phyloP scores from a whole-genome alignment of 1,284 basidiomycete species.

The Phlebopus sp. region DNA sequence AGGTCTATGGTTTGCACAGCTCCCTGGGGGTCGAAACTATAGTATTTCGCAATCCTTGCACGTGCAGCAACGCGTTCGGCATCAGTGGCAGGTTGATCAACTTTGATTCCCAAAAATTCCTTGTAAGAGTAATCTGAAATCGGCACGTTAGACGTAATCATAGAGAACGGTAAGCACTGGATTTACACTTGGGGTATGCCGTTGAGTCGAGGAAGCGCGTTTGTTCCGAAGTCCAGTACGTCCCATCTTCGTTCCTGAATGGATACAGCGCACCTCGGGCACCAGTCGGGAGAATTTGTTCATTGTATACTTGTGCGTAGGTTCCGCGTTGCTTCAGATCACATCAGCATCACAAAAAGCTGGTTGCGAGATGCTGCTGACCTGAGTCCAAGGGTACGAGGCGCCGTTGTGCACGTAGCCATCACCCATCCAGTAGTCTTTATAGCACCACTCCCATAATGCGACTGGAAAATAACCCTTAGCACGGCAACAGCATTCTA shows the following conservation, averaged over 20 bases:
- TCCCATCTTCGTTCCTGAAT: constrained; percentile 7
- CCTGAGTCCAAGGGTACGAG: constrained; percentile 12
- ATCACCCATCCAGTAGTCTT: constrained; percentile 10
- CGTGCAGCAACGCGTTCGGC: constrained; percentile 5
- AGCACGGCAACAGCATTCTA: no score
- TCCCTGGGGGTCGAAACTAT: constrained; percentile 5
- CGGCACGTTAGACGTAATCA: background rate
- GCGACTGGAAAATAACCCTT: constrained; percentile 2
- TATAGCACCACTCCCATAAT: constrained; percentile 14
- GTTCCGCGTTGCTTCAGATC: constrained; percentile 9
- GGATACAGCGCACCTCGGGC: constrained; percentile 6
- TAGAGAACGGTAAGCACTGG: background rate
- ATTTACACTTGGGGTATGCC: constrained; percentile 9
- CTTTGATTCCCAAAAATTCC: constrained; percentile 10
- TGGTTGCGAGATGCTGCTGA: background rate
- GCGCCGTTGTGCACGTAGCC: constrained; percentile 4
- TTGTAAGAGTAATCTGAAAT: constrained; percentile 11
- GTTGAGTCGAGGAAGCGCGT: constrained; percentile 6
- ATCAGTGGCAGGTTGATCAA: constrained; percentile 3
- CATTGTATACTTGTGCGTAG: constrained; percentile 11
- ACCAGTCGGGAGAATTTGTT: constrained; percentile 10
- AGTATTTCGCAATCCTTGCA: constrained; percentile 6
- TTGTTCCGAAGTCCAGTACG: constrained; percentile 12
- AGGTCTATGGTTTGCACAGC: background rate
- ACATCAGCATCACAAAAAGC: background rate